Percentiles rank a stretch among this genome's conserved stretches.
These are phyloP conservation scores for Sisymbrium irio DNA, from an alignment of 345 rosid genomes.

Conservation along the genomic window DNA sequence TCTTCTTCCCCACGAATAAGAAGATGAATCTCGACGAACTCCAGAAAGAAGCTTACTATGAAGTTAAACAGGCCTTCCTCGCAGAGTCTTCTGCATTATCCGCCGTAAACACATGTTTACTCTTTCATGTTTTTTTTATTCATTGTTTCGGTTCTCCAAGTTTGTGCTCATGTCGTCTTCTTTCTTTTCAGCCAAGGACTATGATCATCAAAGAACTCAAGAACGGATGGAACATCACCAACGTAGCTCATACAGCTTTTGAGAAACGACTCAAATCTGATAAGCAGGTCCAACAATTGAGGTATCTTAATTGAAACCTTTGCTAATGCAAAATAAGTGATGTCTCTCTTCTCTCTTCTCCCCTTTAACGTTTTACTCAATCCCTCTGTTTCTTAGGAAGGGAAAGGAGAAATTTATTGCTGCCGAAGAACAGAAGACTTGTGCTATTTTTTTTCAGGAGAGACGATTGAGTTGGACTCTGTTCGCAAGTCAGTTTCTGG, in stretches of 20 bases:
- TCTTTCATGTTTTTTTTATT: constrained; percentile 7
- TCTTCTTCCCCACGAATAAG: neutral
- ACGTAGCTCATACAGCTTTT: neutral
- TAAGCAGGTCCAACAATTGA: neutral
- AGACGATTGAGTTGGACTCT: too few species aligned
- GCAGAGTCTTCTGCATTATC: constrained; percentile 13
- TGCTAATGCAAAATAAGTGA: too few species aligned
- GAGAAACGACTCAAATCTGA: neutral
- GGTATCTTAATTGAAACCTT: constrained; percentile 17
- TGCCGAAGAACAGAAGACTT: too few species aligned
- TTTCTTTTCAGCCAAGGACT: constrained; percentile 14
- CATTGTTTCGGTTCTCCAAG: neutral
- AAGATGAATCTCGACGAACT: neutral
- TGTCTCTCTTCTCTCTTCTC: too few species aligned
- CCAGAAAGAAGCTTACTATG: neutral
- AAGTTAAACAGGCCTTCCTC: neutral
- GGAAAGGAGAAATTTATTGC: too few species aligned
- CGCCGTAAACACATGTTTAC: neutral
- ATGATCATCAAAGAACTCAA: neutral
- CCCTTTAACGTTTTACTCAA: too few species aligned
- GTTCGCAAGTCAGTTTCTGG: too few species aligned
- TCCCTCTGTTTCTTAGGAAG: too few species aligned
- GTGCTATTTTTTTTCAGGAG: too few species aligned
- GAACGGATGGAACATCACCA: neutral
- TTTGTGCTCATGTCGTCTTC: neutral